Evolutionary conservation across 495 filamentous ascomycete species (phyloP).

Genomic region (Cudoniella acicularis): DNA sequence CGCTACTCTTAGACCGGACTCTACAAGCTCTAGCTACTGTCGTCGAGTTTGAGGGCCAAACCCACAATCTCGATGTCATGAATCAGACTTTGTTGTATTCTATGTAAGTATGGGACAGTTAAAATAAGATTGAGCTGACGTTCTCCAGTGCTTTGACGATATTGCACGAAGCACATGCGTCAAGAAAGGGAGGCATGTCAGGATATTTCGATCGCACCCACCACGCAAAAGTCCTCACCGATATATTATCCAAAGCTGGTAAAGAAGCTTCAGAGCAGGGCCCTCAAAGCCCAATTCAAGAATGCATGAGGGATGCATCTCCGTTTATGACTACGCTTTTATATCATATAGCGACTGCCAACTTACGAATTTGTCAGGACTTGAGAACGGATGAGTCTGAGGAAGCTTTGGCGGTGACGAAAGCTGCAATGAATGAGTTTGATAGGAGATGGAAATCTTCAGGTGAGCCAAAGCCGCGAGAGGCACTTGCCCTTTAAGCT

Average conservation of each 20-base stretch:
- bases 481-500: not conserved
- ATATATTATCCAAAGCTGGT: not conserved
- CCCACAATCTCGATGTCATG: constrained; percentile 1
- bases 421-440: constrained; percentile 1
- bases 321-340: constrained; percentile 7
- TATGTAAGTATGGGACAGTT: not conserved
- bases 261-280: not conserved
- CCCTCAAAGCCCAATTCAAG: not conserved
- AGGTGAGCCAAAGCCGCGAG: not conserved
- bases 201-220: constrained; percentile 3
- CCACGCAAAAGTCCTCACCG: not conserved
- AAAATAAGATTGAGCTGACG: not conserved
- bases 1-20: not conserved
- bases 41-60: constrained; percentile 1
- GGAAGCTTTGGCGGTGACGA: not conserved
- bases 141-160: not conserved
- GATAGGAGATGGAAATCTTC: constrained; percentile 11
- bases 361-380: not conserved
- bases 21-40: not conserved
- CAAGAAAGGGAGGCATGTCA: not conserved
- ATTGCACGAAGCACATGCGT: constrained; percentile 5
- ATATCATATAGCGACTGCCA: constrained; percentile 2
- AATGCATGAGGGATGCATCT: not conserved
- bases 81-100: constrained; percentile 11
- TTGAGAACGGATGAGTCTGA: not conserved